Evolutionary conservation across 2,329 filamentous ascomycete species (phyloP).

Genomic region (Macrophomina phaseolina): DNA sequence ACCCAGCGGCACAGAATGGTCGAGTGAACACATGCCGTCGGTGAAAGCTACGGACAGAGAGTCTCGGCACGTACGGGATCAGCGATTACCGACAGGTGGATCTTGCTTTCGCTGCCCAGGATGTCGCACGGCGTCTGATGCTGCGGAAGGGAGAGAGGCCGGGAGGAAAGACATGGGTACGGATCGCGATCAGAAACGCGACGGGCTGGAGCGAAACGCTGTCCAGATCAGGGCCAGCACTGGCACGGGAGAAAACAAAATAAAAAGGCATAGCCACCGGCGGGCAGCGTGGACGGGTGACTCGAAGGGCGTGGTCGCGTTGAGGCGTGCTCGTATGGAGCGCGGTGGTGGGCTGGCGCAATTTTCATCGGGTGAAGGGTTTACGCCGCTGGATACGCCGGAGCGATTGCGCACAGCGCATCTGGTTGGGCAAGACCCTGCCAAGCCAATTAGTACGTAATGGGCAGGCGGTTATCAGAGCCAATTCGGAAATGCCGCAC

Average conservation of each 20-base stretch:
- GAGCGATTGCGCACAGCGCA: slow-evolving; percentile 10
- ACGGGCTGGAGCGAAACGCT: background rate
- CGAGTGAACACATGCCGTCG: slow-evolving; percentile 13
- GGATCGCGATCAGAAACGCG: background rate
- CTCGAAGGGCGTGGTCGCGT: background rate
- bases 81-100: slow-evolving; percentile 17
- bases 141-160: background rate
- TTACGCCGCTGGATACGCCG: slow-evolving; percentile 23
- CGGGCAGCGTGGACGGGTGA: background rate
- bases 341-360: slow-evolving; percentile 9
- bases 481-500: slow-evolving; percentile 19
- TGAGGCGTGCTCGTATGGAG: background rate
- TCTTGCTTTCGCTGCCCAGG: slow-evolving; percentile 11
- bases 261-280: background rate
- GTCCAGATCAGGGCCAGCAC: background rate
- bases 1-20: background rate
- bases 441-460: slow-evolving; percentile 25
- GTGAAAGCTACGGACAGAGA: background rate
- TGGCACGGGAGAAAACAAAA: too few relatives aligned
- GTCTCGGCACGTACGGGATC: slow-evolving; percentile 19
- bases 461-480: slow-evolving; percentile 19
- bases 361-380: slow-evolving; percentile 19
- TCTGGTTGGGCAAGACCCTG: slow-evolving; percentile 21
- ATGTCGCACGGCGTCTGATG: slow-evolving; percentile 7
- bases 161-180: background rate